phyloP scores from a whole-genome alignment of 805 yeast genomes.

The Scheffersomyces amazonensis region DNA sequence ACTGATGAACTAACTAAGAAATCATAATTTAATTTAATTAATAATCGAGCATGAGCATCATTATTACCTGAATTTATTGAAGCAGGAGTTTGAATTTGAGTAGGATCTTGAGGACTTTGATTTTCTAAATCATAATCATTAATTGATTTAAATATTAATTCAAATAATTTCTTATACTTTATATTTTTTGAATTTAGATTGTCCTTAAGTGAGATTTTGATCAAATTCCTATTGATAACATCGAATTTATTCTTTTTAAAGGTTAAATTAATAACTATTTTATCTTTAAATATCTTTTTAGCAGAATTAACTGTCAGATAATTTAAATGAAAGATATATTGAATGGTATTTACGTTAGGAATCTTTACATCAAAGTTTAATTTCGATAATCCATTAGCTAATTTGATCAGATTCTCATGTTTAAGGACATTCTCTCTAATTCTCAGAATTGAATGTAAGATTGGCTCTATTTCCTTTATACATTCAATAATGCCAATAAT shows the following conservation, averaged over 20 bases:
- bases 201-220: conserved; percentile 32
- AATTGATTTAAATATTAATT: conserved; percentile 27
- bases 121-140: conserved; percentile 16
- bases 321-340: conserved; percentile 29
- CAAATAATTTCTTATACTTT: conserved; percentile 38
- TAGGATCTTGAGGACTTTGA: conserved; percentile 7
- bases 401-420: conserved; percentile 8
- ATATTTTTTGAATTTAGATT: conserved; percentile 34
- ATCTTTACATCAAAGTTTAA: conserved; percentile 31
- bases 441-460: conserved; percentile 20
- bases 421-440: conserved; percentile 13
- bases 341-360: conserved; percentile 26
- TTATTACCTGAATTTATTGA: background rate
- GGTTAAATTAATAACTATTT: conserved; percentile 23
- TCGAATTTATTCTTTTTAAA: conserved; percentile 32
- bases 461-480: conserved; percentile 28
- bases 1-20: conserved; percentile 26
- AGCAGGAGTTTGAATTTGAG: conserved; percentile 5
- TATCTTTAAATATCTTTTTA: conserved; percentile 35
- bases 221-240: conserved; percentile 14
- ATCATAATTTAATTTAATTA: conserved; percentile 38
- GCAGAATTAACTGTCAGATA: conserved; percentile 19
- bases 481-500: conserved; percentile 33
- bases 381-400: conserved; percentile 29
- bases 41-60: conserved; percentile 4